These are phyloP conservation scores for Pulveroboletus sp. DNA, from an alignment of 768 basidiomycete genomes.

Conservation along the genomic window DNA sequence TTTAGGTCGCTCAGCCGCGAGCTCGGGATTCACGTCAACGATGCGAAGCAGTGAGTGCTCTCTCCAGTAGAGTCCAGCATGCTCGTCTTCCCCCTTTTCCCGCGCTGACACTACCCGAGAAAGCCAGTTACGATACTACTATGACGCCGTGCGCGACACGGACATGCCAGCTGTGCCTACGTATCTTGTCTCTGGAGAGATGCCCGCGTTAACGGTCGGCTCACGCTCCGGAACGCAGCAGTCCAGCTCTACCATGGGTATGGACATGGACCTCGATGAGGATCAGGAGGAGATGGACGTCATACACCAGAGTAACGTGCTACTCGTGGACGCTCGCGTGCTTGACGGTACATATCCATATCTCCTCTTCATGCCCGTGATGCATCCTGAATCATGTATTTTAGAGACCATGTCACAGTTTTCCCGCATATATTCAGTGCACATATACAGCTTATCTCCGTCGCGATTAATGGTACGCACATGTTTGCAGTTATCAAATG, in stretches of 20 bases:
- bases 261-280: constrained; percentile 41
- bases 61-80: neutral
- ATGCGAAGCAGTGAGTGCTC: constrained; percentile 61
- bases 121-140: constrained; percentile 63
- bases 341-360: constrained; percentile 50
- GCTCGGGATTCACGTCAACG: constrained; percentile 67
- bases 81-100: neutral
- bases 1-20: constrained; percentile 72
- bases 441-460: constrained; percentile 71
- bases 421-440: constrained; percentile 46
- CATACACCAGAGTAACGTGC: constrained; percentile 44
- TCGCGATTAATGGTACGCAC: constrained; percentile 45
- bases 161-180: constrained; percentile 45
- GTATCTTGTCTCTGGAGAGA: constrained; percentile 63
- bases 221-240: neutral
- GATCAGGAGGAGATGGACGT: constrained; percentile 37
- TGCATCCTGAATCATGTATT: neutral
- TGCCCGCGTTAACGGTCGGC: constrained; percentile 18
- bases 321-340: constrained; percentile 58
- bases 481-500: neutral
- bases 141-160: constrained; percentile 40
- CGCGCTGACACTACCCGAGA: neutral
- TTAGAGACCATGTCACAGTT: constrained; percentile 54
- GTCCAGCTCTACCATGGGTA: constrained; percentile 18
- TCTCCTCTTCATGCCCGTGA: neutral